Evolutionary conservation across 1,284 basidiomycete genomes (phyloP).

Genomic region (Ustilago trichophora): DNA sequence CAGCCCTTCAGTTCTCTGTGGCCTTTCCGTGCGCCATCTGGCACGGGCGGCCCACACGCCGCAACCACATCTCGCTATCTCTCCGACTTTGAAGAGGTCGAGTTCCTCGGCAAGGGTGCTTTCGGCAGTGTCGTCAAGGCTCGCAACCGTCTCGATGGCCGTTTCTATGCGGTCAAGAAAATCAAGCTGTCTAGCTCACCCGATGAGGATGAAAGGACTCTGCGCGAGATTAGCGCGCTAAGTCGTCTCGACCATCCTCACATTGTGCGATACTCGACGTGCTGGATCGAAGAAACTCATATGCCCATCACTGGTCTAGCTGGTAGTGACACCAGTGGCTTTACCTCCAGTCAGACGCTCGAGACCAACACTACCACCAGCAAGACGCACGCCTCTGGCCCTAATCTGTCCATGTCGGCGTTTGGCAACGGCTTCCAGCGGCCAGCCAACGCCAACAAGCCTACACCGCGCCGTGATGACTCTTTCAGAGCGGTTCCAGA

Average conservation of each 20-base stretch:
- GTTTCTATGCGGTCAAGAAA: constrained; percentile 79
- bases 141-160: constrained; percentile 75
- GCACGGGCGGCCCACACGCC: constrained; percentile 16
- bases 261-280: constrained; percentile 80
- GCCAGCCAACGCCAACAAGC: neutral
- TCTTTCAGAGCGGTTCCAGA: constrained; percentile 42
- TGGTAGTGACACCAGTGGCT: constrained; percentile 38
- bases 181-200: constrained; percentile 78
- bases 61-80: constrained; percentile 56
- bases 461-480: constrained; percentile 18
- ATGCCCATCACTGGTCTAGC: constrained; percentile 28
- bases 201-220: constrained; percentile 85
- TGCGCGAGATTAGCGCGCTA: constrained; percentile 88
- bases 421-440: constrained; percentile 40
- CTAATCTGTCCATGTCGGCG: constrained; percentile 38
- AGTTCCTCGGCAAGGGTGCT: constrained; percentile 78
- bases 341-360: constrained; percentile 29
- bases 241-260: constrained; percentile 86
- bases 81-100: constrained; percentile 65
- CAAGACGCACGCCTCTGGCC: constrained; percentile 43
- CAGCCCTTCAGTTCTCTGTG: constrained; percentile 54
- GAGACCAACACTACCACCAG: constrained; percentile 48
- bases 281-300: constrained; percentile 62
- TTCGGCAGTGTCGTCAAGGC: constrained; percentile 96
- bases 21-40: constrained; percentile 51